Evolutionary conservation across 306 rosid species (phyloP).

Genomic region (Amphicarpaea edgeworthii): DNA sequence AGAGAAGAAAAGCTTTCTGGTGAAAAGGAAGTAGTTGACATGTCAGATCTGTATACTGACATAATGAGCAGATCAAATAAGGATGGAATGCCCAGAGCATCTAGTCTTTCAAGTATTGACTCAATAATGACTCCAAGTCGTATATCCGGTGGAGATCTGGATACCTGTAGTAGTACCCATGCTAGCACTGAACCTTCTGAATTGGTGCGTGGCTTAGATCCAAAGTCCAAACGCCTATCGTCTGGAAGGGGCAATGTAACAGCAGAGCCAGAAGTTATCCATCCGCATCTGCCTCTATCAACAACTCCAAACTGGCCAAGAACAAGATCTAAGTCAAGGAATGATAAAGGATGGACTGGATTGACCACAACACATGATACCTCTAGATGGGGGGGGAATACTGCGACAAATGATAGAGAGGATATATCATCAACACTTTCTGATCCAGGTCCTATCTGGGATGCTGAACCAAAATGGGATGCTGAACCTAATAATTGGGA

Average conservation of each 20-base stretch:
- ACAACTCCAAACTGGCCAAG: conserved; percentile 98
- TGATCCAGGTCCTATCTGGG: conserved; percentile 99
- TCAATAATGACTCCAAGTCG: conserved; percentile 97
- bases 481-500: conserved; percentile 77
- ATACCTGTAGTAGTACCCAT: conserved; percentile 76
- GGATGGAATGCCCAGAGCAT: conserved; percentile 96
- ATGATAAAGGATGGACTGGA: conserved; percentile 94
- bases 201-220: conserved; percentile 94
- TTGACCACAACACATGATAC: conserved; percentile 81
- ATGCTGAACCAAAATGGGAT: conserved; percentile 98
- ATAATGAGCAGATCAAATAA: conserved; percentile 85
- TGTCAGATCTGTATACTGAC: conserved; percentile 85
- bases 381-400: conserved; percentile 93
- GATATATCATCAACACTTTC: conserved; percentile 96
- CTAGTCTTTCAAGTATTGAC: conserved; percentile 98
- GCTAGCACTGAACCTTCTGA: conserved; percentile 97
- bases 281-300: conserved; percentile 91
- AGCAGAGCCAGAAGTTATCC: conserved; percentile 94
- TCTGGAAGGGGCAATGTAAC: conserved; percentile 80
- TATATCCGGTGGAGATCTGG: conserved; percentile 90
- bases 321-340: conserved; percentile 91
- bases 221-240: conserved; percentile 89
- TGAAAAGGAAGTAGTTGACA: conserved; percentile 80
- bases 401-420: conserved; percentile 81
- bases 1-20: conserved; percentile 68